Base-by-base conservation (phyloP, 805 yeast genomes). In the Schwanniomyces polymorphus region DNA sequence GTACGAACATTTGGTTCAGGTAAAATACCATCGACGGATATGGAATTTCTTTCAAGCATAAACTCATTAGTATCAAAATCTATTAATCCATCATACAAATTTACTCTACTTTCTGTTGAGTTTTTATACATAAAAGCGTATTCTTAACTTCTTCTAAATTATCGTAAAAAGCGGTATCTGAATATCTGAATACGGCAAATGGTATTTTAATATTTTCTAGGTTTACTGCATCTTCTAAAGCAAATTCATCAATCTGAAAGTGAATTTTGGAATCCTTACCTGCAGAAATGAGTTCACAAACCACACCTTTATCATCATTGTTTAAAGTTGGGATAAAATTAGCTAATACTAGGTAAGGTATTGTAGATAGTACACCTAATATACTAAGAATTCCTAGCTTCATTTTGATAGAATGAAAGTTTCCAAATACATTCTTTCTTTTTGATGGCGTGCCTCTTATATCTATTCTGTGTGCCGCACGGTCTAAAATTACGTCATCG, bases 141-240 rank as follows among this genome's bases (percentile, higher is more conserved):
- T n/a, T n/a, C n/a, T n/a, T n/a, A n/a, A n/a, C n/a, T n/a, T n/a
- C n/a, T n/a, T n/a, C n/a, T n/a, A 65, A 7, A 8, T 53, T 49
- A 10, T 57, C 41, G 43, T 59, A 57, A 28, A 63, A 53, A 27
- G 42, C 44, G 27, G 63, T 47, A 41, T 65, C 63, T 7, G 53
- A 43, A 45, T 59, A 58, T 42, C 56, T 59, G 48, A 64, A 58
- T 23, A 67, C 54, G 23, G 64, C 46, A 1, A 55, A 49, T 8
- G 71, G 69, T 37, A 63, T 38, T 34, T 57, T 52, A 9, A 49
- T 27, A 23, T 49, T 49, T 10, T 47, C 25, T 27, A 26, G 12
- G 5, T 16, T 17, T n/a, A 14, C 12, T 8, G 17, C 18, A 6
- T 43, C 38, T 28, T 28, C 33, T 5, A 28, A 7, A 28, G n/a